These are phyloP conservation scores for Craterostigma plantagineum DNA, from an alignment of 257 asterid species.

Conservation along the genomic window DNA sequence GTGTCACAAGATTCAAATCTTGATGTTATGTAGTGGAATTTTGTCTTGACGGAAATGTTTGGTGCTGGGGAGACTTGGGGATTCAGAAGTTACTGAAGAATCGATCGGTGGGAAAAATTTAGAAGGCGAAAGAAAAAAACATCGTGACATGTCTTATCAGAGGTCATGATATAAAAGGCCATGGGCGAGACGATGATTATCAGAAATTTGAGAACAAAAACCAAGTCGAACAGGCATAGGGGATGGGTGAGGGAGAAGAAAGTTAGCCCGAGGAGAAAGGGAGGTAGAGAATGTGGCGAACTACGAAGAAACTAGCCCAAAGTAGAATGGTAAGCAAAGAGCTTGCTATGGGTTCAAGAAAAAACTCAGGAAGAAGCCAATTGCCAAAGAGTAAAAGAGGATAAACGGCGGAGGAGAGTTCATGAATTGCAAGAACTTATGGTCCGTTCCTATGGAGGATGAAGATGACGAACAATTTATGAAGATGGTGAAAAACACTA, in stretches of 20 bases:
- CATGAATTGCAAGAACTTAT: constrained; percentile 94
- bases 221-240: too few relatives aligned
- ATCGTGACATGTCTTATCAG: constrained; percentile 21
- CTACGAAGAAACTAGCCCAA: too few relatives aligned
- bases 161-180: constrained; percentile 48
- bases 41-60: too few relatives aligned
- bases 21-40: too few relatives aligned
- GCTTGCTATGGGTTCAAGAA: constrained; percentile 20
- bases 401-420: constrained; percentile 72
- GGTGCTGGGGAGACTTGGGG: too few relatives aligned
- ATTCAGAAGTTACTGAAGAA: too few relatives aligned
- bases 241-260: too few relatives aligned
- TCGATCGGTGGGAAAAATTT: too few relatives aligned
- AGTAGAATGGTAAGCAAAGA: constrained; percentile 20
- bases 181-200: constrained; percentile 43
- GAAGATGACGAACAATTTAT: constrained; percentile 80
- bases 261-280: too few relatives aligned
- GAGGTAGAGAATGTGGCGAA: too few relatives aligned
- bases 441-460: constrained; percentile 49
- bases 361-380: constrained; percentile 47
- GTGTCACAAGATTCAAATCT: too few relatives aligned
- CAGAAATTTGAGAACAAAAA: too few relatives aligned
- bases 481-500: constrained; percentile 81
- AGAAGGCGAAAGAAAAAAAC: constrained; percentile 23
- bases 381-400: constrained; percentile 73